Percentiles rank a stretch among this genome's conserved stretches.
Evolutionary conservation across 768 basidiomycete genomes (phyloP).

Genomic region (Serendipita vermifera): DNA sequence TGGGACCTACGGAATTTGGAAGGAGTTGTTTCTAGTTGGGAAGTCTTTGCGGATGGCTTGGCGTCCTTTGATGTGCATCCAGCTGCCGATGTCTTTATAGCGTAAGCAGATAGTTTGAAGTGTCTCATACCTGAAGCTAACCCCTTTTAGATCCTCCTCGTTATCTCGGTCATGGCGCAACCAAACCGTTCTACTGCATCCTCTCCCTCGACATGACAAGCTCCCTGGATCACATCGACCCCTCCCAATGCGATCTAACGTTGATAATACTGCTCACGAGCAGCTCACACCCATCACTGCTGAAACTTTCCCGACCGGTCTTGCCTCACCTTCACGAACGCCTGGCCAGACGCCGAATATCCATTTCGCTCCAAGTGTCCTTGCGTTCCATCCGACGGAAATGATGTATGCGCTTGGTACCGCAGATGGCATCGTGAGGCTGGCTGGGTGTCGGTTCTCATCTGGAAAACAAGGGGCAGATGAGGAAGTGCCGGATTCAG

Average conservation of each 20-base stretch:
- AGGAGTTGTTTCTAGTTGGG: slow-evolving; percentile 45
- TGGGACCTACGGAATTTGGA: slow-evolving; percentile 75
- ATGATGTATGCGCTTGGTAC: slow-evolving; percentile 70
- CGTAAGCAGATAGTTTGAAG: slow-evolving; percentile 49
- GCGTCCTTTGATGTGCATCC: slow-evolving; percentile 81
- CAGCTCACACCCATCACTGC: slow-evolving; percentile 9
- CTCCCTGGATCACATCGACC: slow-evolving; percentile 37
- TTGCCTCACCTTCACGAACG: background rate
- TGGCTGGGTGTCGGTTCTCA: no score
- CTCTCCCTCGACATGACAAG: slow-evolving; percentile 41
- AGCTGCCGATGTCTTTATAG: slow-evolving; percentile 68
- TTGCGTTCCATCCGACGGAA: slow-evolving; percentile 74
- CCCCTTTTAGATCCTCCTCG: slow-evolving; percentile 49
- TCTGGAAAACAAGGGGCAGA: no score
- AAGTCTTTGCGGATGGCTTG: slow-evolving; percentile 56
- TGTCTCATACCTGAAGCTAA: slow-evolving; percentile 45
- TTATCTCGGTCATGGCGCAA: slow-evolving; percentile 42
- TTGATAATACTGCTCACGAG: background rate
- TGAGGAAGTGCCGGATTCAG: no score
- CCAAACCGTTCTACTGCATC: slow-evolving; percentile 28
- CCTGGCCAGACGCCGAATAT: slow-evolving; percentile 18
- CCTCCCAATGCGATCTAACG: slow-evolving; percentile 37
- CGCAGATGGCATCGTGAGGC: slow-evolving; percentile 43
- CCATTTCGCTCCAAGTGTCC: slow-evolving; percentile 48
- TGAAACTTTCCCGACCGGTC: background rate